phyloP scores from a whole-genome alignment of 768 basidiomycete genomes.

The Pleurotus djamor region DNA sequence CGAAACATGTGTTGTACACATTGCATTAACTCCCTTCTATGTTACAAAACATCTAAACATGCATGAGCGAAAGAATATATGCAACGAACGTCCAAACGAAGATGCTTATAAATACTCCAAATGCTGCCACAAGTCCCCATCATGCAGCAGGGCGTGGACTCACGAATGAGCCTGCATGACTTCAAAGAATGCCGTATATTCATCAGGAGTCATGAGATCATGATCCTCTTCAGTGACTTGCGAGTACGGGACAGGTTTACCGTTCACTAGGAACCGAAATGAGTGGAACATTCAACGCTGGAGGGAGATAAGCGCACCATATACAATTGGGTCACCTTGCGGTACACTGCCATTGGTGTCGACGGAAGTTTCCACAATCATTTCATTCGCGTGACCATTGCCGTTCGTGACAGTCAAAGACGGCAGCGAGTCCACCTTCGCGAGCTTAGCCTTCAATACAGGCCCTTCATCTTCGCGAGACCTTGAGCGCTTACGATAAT shows the following conservation, averaged over 20 bases:
- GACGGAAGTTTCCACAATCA: conserved; percentile 11
- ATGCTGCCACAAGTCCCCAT: neutral
- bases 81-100: neutral
- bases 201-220: conserved; percentile 90
- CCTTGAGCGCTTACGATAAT: conserved; percentile 72
- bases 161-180: conserved; percentile 52
- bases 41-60: neutral
- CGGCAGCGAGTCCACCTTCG: conserved; percentile 35
- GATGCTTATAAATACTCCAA: neutral
- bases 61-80: neutral
- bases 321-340: conserved; percentile 55
- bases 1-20: too few relatives aligned
- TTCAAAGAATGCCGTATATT: conserved; percentile 82
- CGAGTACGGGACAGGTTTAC: conserved; percentile 70
- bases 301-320: conserved; percentile 44
- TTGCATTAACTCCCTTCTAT: neutral
- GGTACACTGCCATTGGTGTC: conserved; percentile 16
- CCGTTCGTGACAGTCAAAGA: conserved; percentile 11
- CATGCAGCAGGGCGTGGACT: too few relatives aligned
- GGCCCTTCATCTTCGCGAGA: conserved; percentile 57
- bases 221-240: conserved; percentile 91
- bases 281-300: neutral
- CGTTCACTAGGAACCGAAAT: conserved; percentile 55
- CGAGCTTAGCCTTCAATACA: conserved; percentile 31
- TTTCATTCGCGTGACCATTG: conserved; percentile 18